Base-by-base conservation (phyloP, 495 filamentous ascomycete genomes). In the Talaromyces adpressus region DNA sequence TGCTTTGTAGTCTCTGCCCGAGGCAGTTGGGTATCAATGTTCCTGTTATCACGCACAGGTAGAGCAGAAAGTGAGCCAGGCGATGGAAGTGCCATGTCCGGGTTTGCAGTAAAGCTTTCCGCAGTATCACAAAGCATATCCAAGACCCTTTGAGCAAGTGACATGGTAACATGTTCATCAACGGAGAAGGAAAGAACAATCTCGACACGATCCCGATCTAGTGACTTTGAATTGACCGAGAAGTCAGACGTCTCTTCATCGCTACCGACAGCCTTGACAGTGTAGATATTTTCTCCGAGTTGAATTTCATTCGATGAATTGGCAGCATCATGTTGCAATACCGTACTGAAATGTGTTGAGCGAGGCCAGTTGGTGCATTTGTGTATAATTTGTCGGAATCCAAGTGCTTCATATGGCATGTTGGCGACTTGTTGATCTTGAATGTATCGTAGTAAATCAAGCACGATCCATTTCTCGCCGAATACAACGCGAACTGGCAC, bases 391-490 rank as follows among this genome's bases (percentile, higher is more conserved):
- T 87, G 82, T 3, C 79, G 69, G 75, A 84, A 83, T 6, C 85
- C 85, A 0, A 87, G 72, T n/a, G 80, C 73, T 68, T 87, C 85
- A 60, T 77, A 83, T 0, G 80, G 78, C 76, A 85, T 84, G 62
- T 78, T 81, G n/a, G 78, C 76, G 7, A 88, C 76, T 47, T 85
- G 81, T 58, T 87, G 84, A 29, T 83, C 78, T 64, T 88, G 85
- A 34, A 86, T 74, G 45, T 75, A 81, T 14, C 74, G 75, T 62
- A 87, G 79, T 5, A 87, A 75, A 22, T 84, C 77, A 1, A 83
- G 71, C 2, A 70, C 77, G 6, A 77, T 84, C 79, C 76, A 81
- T 22, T 70, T 73, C 5, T 78, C 74, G 14, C 72, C 65, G 62
- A 87, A 79, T 11, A 74, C 72, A 18, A 87, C 81, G 7, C 85